These are phyloP conservation scores for Balamuthia mandrillaris DNA, from an alignment of 208 protist genomes.

Conservation along the genomic window DNA sequence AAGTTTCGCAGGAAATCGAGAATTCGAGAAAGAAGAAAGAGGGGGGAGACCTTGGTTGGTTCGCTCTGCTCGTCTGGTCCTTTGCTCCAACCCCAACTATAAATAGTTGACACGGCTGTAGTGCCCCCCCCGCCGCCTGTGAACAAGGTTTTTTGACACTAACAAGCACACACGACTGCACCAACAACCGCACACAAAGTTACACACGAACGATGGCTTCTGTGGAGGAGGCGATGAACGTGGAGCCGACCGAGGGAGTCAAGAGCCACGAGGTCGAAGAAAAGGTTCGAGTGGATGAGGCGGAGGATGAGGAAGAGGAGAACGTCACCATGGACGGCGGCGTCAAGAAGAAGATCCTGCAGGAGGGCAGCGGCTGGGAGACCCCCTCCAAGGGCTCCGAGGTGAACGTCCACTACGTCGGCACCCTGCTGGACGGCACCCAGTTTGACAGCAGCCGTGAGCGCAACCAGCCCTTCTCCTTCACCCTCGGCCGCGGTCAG, in stretches of 20 bases:
- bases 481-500: conserved; percentile 58
- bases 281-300: conserved; percentile 53
- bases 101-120: background rate
- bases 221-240: too few species aligned
- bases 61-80: too few species aligned
- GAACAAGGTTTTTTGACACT: background rate
- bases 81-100: too few species aligned
- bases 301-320: conserved; percentile 28
- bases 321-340: conserved; percentile 54
- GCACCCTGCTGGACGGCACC: conserved; percentile 69
- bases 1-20: too few species aligned
- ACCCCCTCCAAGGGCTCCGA: background rate
- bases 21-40: too few species aligned
- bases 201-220: too few species aligned
- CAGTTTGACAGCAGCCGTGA: conserved; percentile 69
- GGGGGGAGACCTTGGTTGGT: too few species aligned
- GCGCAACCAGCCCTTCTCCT: conserved; percentile 57
- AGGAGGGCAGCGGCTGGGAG: background rate
- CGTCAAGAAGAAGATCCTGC: conserved; percentile 54
- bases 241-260: too few species aligned
- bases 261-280: too few species aligned
- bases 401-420: conserved; percentile 66
- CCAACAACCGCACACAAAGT: too few species aligned
- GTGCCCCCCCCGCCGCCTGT: background rate
- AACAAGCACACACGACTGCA: too few species aligned